phyloP scores from a whole-genome alignment of 768 basidiomycete genomes.

The Panaeolus cyanescens region DNA sequence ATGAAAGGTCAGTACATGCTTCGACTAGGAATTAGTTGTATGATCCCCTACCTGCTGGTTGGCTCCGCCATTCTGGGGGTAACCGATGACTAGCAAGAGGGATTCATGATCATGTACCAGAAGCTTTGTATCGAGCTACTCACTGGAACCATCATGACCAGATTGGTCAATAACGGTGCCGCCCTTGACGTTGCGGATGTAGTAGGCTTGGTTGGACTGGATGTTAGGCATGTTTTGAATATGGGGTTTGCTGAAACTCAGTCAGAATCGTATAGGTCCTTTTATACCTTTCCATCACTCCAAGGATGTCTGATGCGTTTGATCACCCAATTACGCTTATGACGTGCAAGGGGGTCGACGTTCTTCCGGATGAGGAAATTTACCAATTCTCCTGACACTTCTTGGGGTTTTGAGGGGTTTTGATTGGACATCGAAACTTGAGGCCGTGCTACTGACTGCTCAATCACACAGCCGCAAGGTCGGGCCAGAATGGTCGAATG shows the following conservation, averaged over 20 bases:
- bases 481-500: background rate
- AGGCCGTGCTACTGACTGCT: background rate
- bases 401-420: too few relatives aligned
- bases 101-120: background rate
- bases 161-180: slow-evolving; percentile 47
- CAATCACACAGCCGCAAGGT: background rate
- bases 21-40: slow-evolving; percentile 7
- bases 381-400: background rate
- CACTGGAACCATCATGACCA: slow-evolving; percentile 38
- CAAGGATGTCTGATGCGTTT: background rate
- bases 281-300: background rate
- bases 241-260: background rate
- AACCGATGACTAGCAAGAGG: slow-evolving; percentile 38
- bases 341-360: background rate
- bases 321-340: background rate
- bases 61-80: slow-evolving; percentile 29
- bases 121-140: slow-evolving; percentile 10
- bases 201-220: slow-evolving; percentile 29
- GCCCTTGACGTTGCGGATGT: slow-evolving; percentile 39
- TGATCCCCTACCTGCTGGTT: slow-evolving; percentile 38
- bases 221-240: slow-evolving; percentile 14
- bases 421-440: too few relatives aligned
- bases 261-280: too few relatives aligned
- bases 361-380: background rate
- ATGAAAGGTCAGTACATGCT: background rate